Base-by-base conservation (phyloP, 257 asterid species). In the Solanum chaucha region DNA sequence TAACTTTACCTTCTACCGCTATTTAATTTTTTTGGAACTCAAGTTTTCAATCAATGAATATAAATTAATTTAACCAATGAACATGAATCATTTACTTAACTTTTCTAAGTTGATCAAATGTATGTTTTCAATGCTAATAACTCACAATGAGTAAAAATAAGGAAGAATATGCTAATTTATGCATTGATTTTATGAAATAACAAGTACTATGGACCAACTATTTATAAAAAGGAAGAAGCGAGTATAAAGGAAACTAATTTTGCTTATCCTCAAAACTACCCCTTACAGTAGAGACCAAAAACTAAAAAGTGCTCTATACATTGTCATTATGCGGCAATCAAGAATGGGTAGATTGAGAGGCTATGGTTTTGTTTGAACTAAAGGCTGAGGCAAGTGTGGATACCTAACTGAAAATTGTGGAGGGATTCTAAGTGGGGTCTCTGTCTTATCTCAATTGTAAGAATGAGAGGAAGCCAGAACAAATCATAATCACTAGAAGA, bases 371-470 rank as follows among this genome's bases (percentile, higher is more conserved):
- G 38, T n/a, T 35, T 80, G 68, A 44, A 28, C 86, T 71, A 20
- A 58, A 64, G 17, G 90, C 38, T 36, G 64, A 10, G 86, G 88
- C 64, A 84, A 77, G 70, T 90, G 90, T 90, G 93, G 96, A 70
- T 70, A 94, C 91, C 89, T 86, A 90, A 89, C 82, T 64, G 65
- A 91, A 89, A 92, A 48, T 13, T 51, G 87, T 67, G 83, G 87
- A 93, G 92, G 88, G 85, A 87, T 87, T 78, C 26, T 5, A 48
- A 26, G 94, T 87, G 92, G 90, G 91, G 93, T 94, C 92, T 72
- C 87, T 87, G 89, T 91, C 98, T 95, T 96, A 96, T 95, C 98
- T 91, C 89, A 67, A 89, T 92, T 91, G 92, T 93, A 91, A 92
- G 95, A 94, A 92, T 90, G 92, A 89, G 90, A 90, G 89, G 58